Base-by-base conservation (phyloP, 2,329 filamentous ascomycete genomes). In the Verticillium klebahnii region DNA sequence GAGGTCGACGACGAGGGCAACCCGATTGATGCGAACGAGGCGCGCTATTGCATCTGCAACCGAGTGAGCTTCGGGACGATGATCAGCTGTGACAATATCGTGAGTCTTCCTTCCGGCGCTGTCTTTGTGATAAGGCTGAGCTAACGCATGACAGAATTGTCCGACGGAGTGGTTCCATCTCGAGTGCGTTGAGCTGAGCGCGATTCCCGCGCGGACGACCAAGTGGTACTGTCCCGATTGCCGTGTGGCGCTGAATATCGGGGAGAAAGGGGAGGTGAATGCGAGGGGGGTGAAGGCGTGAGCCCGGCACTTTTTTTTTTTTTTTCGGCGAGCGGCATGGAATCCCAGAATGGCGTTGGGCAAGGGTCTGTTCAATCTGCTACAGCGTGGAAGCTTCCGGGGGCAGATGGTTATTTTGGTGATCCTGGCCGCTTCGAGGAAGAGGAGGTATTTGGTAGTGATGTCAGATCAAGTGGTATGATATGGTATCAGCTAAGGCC, bases 221-320 rank as follows among this genome's bases (percentile, higher is more conserved):
- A 93, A 92, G 74, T 95, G 91, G 91, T 95, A 92, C 69, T 95
- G 91, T 73, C 90, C 90, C 1, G 87, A 92, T 58, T 95, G 91
- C 70, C 80, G 88, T 50, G 82, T 85, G 64, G 75, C 82, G 34
- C 74, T 89, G 36, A 85, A 86, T 57, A 85, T 88, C 67, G 86
- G 86, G 6, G 84, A 86, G 74, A 85, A 81, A 73, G 86, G 86
- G 2, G 85, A 88, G 69, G 83, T 88, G 12, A 88, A 75, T 63
- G 84, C 84, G n/a, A 74, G 85, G 62, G 83, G 83, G 6, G 75
- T 86, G 12, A 82, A 75, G 74, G 81, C 75, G 66, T 80, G 70
- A 40, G 4, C 15, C 6, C 17, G 37, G 37, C 37, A 36, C 34
- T 9, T 40, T n/a, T 40, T 25, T 3, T 25, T 25, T 25, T 25